Percentiles rank a stretch among this genome's conserved stretches.
These are phyloP conservation scores for Cladosporium sp. DNA, from an alignment of 2,329 filamentous ascomycete genomes.

Conservation along the genomic window DNA sequence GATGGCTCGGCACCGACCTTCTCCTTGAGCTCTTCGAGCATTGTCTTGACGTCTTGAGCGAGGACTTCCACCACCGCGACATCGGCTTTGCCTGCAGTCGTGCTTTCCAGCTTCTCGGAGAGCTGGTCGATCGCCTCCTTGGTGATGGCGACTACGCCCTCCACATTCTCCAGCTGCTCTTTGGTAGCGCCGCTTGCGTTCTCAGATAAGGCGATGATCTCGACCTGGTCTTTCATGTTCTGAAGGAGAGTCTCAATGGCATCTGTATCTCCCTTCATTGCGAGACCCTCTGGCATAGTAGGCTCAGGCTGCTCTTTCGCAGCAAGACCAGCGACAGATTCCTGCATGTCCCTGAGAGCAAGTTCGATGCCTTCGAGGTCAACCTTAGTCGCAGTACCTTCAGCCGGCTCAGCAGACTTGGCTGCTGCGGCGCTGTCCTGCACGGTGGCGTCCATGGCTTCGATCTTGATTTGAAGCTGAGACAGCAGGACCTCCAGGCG, in stretches of 20 bases:
- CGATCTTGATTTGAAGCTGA: slow-evolving; percentile 79
- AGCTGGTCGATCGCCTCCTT: slow-evolving; percentile 68
- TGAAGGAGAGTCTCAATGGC: slow-evolving; percentile 86
- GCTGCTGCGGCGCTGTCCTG: slow-evolving; percentile 45
- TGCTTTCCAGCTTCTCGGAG: slow-evolving; percentile 61
- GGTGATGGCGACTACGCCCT: slow-evolving; percentile 68
- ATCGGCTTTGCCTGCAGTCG: slow-evolving; percentile 72
- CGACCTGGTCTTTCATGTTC: slow-evolving; percentile 83
- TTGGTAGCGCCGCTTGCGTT: slow-evolving; percentile 66
- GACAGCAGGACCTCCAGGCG: slow-evolving; percentile 80
- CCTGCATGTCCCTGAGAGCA: slow-evolving; percentile 54
- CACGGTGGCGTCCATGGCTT: slow-evolving; percentile 62
- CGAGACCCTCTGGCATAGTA: slow-evolving; percentile 46
- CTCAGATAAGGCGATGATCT: slow-evolving; percentile 62
- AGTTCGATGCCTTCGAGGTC: slow-evolving; percentile 49
- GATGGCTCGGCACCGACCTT: slow-evolving; percentile 36
- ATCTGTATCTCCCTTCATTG: slow-evolving; percentile 78
- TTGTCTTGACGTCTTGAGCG: slow-evolving; percentile 69
- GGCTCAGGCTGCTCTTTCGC: slow-evolving; percentile 31
- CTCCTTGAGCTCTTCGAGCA: slow-evolving; percentile 64
- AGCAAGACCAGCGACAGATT: slow-evolving; percentile 50
- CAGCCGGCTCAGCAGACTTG: slow-evolving; percentile 32
- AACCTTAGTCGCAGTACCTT: slow-evolving; percentile 43
- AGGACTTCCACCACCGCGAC: slow-evolving; percentile 72
- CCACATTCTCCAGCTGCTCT: slow-evolving; percentile 57